Evolutionary conservation across 1,284 basidiomycete species (phyloP).

Genomic region (Pseudozyma sp.): DNA sequence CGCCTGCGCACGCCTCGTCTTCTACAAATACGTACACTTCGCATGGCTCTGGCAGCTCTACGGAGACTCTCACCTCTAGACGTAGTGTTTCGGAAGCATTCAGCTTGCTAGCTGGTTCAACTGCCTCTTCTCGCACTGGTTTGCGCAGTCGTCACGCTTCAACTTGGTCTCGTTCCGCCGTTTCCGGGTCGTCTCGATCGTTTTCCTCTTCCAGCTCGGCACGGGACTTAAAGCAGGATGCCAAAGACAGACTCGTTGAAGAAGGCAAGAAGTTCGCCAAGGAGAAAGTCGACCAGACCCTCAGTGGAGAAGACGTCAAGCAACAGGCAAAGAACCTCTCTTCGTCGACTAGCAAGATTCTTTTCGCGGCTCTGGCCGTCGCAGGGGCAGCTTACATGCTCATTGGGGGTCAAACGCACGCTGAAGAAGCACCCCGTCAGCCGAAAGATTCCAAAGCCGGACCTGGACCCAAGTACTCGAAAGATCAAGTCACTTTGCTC

Average conservation of each 20-base stretch:
- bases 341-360: constrained; percentile 25
- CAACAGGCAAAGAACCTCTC: constrained; percentile 28
- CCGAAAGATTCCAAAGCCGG: constrained; percentile 1
- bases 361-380: constrained; percentile 28
- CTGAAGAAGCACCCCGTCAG: constrained; percentile 23
- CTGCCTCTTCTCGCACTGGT: constrained; percentile 24
- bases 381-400: constrained; percentile 30
- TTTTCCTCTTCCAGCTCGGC: constrained; percentile 15
- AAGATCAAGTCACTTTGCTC: constrained; percentile 35
- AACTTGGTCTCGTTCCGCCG: constrained; percentile 14
- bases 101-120: constrained; percentile 34
- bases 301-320: constrained; percentile 16
- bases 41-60: neutral
- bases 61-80: constrained; percentile 12
- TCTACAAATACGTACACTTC: constrained; percentile 1
- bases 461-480: constrained; percentile 21
- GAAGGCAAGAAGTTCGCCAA: constrained; percentile 38
- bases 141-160: constrained; percentile 26
- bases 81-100: constrained; percentile 36
- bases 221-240: constrained; percentile 27
- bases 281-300: constrained; percentile 16
- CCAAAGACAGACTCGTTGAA: constrained; percentile 25
- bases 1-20: neutral
- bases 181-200: neutral
- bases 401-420: constrained; percentile 21